Percentiles rank a stretch among this genome's conserved stretches.
Evolutionary conservation across 2,329 filamentous ascomycete species (phyloP).

Genomic region (Thelonectria rubi): DNA sequence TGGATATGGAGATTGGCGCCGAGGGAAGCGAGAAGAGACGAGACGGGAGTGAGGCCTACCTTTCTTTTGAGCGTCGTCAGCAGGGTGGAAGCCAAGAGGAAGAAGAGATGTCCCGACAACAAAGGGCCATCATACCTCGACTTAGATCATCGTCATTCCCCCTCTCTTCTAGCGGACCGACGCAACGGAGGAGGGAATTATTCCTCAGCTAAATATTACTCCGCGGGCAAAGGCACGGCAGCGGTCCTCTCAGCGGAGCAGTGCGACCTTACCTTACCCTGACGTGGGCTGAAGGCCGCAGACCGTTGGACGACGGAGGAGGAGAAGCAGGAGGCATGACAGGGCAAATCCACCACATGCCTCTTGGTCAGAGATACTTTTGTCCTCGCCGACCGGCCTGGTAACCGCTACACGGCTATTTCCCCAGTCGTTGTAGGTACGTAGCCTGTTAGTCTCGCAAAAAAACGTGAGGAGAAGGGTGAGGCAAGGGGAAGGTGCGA

Average conservation of each 20-base stretch:
- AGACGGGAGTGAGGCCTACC: neutral
- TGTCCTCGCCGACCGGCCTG: slow-evolving; percentile 10
- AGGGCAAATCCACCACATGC: slow-evolving; percentile 17
- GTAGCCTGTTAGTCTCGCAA: slow-evolving; percentile 12
- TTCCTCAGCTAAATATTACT: neutral
- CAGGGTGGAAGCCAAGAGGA: neutral
- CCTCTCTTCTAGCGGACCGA: neutral
- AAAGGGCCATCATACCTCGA: neutral
- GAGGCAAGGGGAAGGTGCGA: slow-evolving; percentile 11
- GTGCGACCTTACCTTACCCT: slow-evolving; percentile 23
- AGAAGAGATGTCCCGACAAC: neutral
- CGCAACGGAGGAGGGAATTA: neutral
- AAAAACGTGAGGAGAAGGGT: slow-evolving; percentile 8
- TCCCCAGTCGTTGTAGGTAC: slow-evolving; percentile 19
- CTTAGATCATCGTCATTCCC: neutral
- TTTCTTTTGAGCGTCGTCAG: neutral
- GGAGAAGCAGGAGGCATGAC: neutral
- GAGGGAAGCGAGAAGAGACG: neutral
- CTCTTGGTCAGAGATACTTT: slow-evolving; percentile 22
- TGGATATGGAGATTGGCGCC: neutral
- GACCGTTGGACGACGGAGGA: neutral
- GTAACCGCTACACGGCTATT: slow-evolving; percentile 18
- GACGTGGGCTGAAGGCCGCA: neutral
- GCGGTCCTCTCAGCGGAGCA: slow-evolving; percentile 15
- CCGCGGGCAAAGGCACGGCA: neutral